Evolutionary conservation across 2,329 filamentous ascomycete species (phyloP).

Genomic region (Xylaria digitata): DNA sequence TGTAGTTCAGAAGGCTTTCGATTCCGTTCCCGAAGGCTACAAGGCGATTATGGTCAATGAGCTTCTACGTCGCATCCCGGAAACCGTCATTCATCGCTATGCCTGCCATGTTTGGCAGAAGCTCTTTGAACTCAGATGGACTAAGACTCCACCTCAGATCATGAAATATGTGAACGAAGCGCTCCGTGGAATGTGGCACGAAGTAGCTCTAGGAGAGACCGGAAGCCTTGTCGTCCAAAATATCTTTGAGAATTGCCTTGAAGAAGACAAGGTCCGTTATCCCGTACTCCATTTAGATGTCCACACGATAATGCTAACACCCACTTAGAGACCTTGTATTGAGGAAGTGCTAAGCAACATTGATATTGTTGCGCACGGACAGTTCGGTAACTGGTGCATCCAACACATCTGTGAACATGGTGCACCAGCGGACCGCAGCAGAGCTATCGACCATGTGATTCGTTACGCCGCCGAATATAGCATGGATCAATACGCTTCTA

Average conservation of each 20-base stretch:
- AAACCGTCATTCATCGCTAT: constrained; percentile 98
- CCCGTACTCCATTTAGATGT: neutral
- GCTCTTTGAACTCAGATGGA: constrained; percentile 97
- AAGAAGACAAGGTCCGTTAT: constrained; percentile 88
- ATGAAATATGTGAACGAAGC: constrained; percentile 99
- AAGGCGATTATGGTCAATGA: constrained; percentile 99
- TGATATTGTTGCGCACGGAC: constrained; percentile 94
- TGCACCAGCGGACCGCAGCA: constrained; percentile 86
- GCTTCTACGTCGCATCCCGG: constrained; percentile 90
- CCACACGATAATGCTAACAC: constrained; percentile 32
- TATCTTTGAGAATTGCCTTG: constrained; percentile 98
- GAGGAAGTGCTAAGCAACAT: constrained; percentile 96
- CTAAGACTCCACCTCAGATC: constrained; percentile 92
- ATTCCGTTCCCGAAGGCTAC: constrained; percentile 96
- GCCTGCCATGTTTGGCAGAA: constrained; percentile 99
- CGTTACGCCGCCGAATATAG: constrained; percentile 95
- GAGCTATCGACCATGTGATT: constrained; percentile 95
- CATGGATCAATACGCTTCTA: constrained; percentile 98
- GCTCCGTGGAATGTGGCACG: constrained; percentile 96
- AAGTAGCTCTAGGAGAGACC: constrained; percentile 96
- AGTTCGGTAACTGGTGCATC: constrained; percentile 99
- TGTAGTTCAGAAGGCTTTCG: constrained; percentile 98
- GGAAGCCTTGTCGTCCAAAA: constrained; percentile 98
- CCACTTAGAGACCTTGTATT: constrained; percentile 87
- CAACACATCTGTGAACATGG: constrained; percentile 99